A percentile compares a stretch with the other conserved stretches of the same genome.
Evolutionary conservation across 208 protist genomes (phyloP).

Genomic region (Zelonia costaricensis): DNA sequence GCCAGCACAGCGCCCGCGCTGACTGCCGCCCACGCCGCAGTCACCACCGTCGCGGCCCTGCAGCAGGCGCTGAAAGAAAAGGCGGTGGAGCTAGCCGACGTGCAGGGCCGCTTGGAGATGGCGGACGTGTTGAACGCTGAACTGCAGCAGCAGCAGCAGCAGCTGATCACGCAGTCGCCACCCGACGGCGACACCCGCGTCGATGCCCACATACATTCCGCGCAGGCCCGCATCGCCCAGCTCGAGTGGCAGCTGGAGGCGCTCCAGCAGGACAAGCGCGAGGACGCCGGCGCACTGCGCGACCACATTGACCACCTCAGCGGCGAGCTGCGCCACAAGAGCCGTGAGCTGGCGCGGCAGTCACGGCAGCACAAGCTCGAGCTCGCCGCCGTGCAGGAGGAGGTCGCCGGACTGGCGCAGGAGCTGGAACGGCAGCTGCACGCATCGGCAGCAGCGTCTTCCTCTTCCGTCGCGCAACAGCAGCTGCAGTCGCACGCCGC

Average conservation of each 20-base stretch:
- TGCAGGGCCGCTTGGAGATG: conserved; percentile 1
- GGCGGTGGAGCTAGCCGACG: conserved; percentile 20
- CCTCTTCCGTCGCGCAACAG: neutral
- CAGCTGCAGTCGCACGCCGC: neutral
- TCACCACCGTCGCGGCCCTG: conserved; percentile 6
- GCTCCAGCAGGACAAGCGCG: conserved; percentile 25
- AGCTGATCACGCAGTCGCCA: neutral
- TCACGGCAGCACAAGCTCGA: conserved; percentile 38
- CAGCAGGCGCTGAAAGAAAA: conserved; percentile 14
- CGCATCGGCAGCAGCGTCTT: neutral
- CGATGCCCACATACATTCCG: too few relatives aligned
- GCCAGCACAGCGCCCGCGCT: neutral
- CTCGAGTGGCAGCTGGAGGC: conserved; percentile 42
- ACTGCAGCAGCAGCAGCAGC: neutral
- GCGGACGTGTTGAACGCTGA: too few relatives aligned
- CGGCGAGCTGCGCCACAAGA: conserved; percentile 25
- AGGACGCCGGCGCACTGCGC: conserved; percentile 31
- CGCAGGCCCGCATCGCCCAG: conserved; percentile 16
- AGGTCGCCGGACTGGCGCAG: conserved; percentile 39
- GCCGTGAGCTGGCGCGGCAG: conserved; percentile 19
- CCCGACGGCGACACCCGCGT: neutral
- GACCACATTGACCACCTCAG: conserved; percentile 47
- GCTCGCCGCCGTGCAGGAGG: conserved; percentile 36
- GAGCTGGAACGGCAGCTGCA: conserved; percentile 39
- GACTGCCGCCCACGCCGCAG: conserved; percentile 17